A percentile compares a stretch with the other conserved stretches of the same genome.
Evolutionary conservation across 2,329 filamentous ascomycete species (phyloP).

Genomic region (Pseudocercospora crystallina): DNA sequence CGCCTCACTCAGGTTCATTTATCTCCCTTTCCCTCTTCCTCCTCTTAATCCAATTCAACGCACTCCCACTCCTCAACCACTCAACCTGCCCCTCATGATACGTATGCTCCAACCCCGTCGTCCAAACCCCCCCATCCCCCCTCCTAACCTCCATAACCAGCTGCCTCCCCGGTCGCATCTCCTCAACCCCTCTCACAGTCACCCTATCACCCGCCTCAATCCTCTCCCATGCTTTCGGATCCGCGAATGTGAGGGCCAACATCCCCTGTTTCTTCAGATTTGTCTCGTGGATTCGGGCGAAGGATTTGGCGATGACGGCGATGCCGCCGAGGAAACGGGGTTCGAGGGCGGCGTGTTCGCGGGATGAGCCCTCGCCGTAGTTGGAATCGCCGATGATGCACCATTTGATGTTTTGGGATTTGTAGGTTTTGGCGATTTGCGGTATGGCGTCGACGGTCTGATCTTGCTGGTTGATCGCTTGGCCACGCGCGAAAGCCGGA

Average conservation of each 20-base stretch:
- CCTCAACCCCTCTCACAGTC: conserved; percentile 81
- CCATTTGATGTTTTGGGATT: conserved; percentile 92
- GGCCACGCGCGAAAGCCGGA: conserved; percentile 63
- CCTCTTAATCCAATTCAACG: conserved; percentile 62
- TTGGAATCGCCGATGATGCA: conserved; percentile 98
- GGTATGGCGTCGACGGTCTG: conserved; percentile 84
- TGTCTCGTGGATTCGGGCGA: conserved; percentile 99
- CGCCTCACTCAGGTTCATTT: too few species aligned
- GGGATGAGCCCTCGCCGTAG: conserved; percentile 94
- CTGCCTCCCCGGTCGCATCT: conserved; percentile 78
- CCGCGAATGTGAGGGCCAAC: conserved; percentile 91
- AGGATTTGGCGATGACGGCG: conserved; percentile 90
- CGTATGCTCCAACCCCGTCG: conserved; percentile 79
- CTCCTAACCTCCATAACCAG: neutral
- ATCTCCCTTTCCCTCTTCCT: neutral
- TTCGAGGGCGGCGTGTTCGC: conserved; percentile 96
- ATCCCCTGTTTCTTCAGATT: conserved; percentile 99
- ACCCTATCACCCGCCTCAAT: conserved; percentile 89
- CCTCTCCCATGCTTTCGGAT: conserved; percentile 96
- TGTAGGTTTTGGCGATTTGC: conserved; percentile 93
- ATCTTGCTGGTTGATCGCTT: conserved; percentile 88
- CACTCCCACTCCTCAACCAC: conserved; percentile 98
- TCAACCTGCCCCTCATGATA: conserved; percentile 97
- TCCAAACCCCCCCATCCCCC: conserved; percentile 70
- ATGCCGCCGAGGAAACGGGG: conserved; percentile 93